Evolutionary conservation across 202 grass and related monocot species (phyloP), one percentile per base, ranked within the genome.

Genomic region (Musa balbisiana): DNA sequence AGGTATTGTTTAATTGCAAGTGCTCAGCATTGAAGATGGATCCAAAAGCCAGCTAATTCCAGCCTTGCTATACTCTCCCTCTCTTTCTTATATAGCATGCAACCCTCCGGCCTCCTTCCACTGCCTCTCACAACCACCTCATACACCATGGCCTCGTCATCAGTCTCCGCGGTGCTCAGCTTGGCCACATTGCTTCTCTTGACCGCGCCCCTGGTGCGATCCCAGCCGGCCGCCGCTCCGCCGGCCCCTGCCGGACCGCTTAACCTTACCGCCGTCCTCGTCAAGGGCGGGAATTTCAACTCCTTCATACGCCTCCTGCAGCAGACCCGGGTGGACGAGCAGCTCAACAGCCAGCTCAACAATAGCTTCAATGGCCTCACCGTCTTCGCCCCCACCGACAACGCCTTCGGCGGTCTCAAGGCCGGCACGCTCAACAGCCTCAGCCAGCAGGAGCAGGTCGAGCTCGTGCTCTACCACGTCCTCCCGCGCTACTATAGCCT

Each of bases 361-460:
- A 88, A 88, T 83, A 87, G 85, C 91, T 93, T 84, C 87, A 93
- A 90, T 52, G 91, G 91, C 21, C 83, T 93, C 0, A 90, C 87
- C 79, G 53, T 93, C 24, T 49, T 93, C 87, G 91, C 87, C 2
- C 87, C 91, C 59, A 86, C 83, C 58, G 84, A 93, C 91, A 67
- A 67, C 25, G 91, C 91, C 23, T 82, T 90, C 85, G 58, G 70
- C 73, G 29, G 2, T 62, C 83, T 90, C 79, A 75, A 82, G 76
- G 3, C 73, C 53, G 91, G 91, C 63, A 83, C 80, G 49, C 49
- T 93, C 58, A 93, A 93, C 87, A 2, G 20, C 0, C 87, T 93
- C 0, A 77, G 83, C 2, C 53, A 72, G 19, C 87, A 93, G 81
- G 73, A 93, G 10, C 91, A 93, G 79, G 86, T 93, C 73, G 75